Evolutionary conservation across 176 grass and related monocot genomes (phyloP), one percentile per base, ranked within the genome.

Genomic region (Juncus effusus): DNA sequence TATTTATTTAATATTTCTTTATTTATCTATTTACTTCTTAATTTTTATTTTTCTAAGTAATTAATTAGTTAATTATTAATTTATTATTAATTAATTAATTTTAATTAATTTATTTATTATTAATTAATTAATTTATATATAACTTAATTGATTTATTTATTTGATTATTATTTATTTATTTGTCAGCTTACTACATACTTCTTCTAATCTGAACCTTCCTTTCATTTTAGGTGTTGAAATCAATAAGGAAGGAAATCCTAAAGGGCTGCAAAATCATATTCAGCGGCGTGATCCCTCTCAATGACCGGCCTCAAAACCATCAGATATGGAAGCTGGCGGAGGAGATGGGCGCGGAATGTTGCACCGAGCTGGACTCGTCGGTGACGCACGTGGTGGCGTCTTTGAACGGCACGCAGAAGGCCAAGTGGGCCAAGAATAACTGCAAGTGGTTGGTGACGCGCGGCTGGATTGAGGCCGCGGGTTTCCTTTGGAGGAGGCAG

Each of bases 181-280:
- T 0, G 8, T 51, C 14, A 8, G 19, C 19, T 28, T 28, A 28
- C 19, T 28, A 28, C 19, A 62, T 65, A 19, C 51, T 8, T 15
- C 56, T 42, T 65, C 35, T 65, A 3, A 65, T 52, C 42, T 47
- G 7, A 11, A 40, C 42, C 42, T 45, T 13, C 6, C 16, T 40
- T 51, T 15, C 9, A n/a, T 54, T 78, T 41, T 59, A 96, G 93
- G 75, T 97, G 44, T 62, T 97, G 51, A 91, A 82, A 77, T 56
- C 3, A 3, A 64, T 97, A 11, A 75, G 82, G 2, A 72, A 75
- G 42, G 82, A 89, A 53, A 73, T 89, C 59, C 70, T 97, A 49
- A 54, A 86, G 54, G 82, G 85, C 10, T 97, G 88, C 75, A 92
- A 92, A 35, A 57, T 92, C 40, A 77, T 92, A 56, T 97, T 97